Percentiles rank a stretch among this genome's conserved stretches.
These are phyloP conservation scores for Aspergillus affinis DNA, from an alignment of 495 filamentous ascomycete genomes.

Conservation along the genomic window DNA sequence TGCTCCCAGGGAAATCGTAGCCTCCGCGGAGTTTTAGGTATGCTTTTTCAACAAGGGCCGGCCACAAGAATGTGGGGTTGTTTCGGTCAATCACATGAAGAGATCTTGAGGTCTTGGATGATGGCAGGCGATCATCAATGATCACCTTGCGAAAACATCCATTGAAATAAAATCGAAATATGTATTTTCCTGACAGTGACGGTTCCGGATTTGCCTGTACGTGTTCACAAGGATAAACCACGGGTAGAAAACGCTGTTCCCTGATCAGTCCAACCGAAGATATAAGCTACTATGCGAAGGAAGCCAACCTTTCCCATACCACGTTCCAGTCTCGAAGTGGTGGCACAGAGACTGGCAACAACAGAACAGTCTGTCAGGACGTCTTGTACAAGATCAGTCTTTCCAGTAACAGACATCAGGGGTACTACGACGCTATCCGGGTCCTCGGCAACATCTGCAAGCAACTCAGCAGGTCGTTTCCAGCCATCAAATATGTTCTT, in stretches of 20 bases:
- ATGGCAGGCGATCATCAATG: conserved; percentile 89
- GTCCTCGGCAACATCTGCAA: conserved; percentile 20
- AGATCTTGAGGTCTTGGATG: conserved; percentile 66
- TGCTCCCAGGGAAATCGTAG: conserved; percentile 98
- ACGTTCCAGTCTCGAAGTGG: conserved; percentile 61
- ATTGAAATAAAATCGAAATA: conserved; percentile 92
- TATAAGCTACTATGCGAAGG: conserved; percentile 1
- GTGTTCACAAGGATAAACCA: conserved; percentile 66
- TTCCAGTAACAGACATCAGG: conserved; percentile 53
- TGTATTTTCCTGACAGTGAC: conserved; percentile 83
- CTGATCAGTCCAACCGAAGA: conserved; percentile 19
- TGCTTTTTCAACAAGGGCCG: conserved; percentile 93
- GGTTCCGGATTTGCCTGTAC: conserved; percentile 48
- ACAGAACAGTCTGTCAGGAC: conserved; percentile 94
- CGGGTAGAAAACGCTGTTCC: conserved; percentile 60
- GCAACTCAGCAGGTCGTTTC: conserved; percentile 68
- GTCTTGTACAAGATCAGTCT: conserved; percentile 87
- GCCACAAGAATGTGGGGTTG: conserved; percentile 77
- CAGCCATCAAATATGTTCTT: conserved; percentile 72
- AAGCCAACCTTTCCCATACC: conserved; percentile 56
- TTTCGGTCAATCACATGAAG: conserved; percentile 88
- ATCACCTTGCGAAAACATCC: conserved; percentile 83
- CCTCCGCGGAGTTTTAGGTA: conserved; percentile 96
- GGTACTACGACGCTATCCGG: conserved; percentile 20
- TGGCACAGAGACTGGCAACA: conserved; percentile 90